Base-by-base conservation (phyloP, 2,329 filamentous ascomycete species). In the Pezicula rhizophila region DNA sequence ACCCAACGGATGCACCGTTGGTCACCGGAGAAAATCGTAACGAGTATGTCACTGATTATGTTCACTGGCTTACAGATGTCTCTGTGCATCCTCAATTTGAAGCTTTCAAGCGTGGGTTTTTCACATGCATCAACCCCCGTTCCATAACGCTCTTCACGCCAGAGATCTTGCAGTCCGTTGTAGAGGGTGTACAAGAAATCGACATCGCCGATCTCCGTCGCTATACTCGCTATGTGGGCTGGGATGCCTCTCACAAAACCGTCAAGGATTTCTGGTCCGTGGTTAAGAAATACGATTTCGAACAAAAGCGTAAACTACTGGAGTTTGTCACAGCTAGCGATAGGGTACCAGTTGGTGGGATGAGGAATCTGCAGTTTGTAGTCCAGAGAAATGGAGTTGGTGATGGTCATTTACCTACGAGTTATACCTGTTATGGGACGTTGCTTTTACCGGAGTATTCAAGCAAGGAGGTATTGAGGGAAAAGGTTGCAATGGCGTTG, bases 321-420 rank as follows among this genome's bases (percentile, higher is more conserved):
- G 90, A 96, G 65, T 99, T 99, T 61, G 91, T 99, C 26, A 99
- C 93, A 12, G 92, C 92, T 0, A 92, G 85, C 59, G 91, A 96
- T 62, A 79, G 93, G 2, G 80, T 97, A 2, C 93, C 93, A 0
- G 87, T 96, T 0, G 90, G 88, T 17, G 93, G 93, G 2, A 82
- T 91, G 62, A 78, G 80, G 54, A 89, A 87, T 58, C 72, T 97
- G 42, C 83, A 87, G 60, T 97, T 97, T 66, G 80, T 88, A 12
- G 77, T 99, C 39, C 86, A 92, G 67, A 82, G 79, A 60, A 89
- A 90, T 62, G 82, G 87, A 14, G 75, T 82, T 47, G 85, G 77
- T 52, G 76, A 77, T 57, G 60, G 76, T 0, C 77, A 79, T 54
- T 61, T 99, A 58, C 93, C 93, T 3, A 95, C 87, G 5, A 92